Base-by-base conservation (phyloP, 768 basidiomycete species). In the Tremella yokohamensis region DNA sequence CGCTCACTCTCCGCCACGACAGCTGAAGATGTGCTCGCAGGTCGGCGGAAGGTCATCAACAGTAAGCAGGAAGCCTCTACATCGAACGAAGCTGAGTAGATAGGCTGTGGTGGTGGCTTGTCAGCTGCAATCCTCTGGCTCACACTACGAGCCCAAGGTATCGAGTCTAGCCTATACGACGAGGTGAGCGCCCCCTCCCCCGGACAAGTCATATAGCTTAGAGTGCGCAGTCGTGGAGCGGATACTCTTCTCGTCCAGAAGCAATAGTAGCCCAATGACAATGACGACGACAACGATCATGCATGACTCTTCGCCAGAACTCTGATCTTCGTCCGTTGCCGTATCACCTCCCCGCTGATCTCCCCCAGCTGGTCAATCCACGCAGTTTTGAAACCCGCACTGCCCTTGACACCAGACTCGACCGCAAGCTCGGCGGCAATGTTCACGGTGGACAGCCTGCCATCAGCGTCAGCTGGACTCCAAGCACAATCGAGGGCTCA, bases 141-240 rank as follows among this genome's bases (percentile, higher is more conserved):
- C n/a, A 22, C 42, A 18, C 22, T 45, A 22, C n/a, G 42, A 45
- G 8, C 42, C 4, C 42, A 22, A 45, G 42, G 22, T 22, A 45
- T 45, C 22, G 42, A 45, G 8, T 45, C 42, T 15, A 45, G 22
- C n/a, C n/a, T 45, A 18, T 45, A 45, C 42, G 42, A 45, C n/a
- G 42, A 45, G 42, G 42, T 45, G 22, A 22, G 42, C 42, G 11
- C 29, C 11, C 29, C 29, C 6, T 11, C 4, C 6, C 4, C 4
- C 11, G 29, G 6, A 34, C 29, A 4, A 34, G 29, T 4, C 29
- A 34, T 34, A 34, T 11, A 34, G 29, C 29, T 34, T 4, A 34
- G 29, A 34, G 29, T 4, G 29, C 29, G 29, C 11, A 34, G 29
- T 34, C 29, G 11, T 34, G 29, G 29, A 34, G 29, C 29, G 29